Base-by-base conservation (phyloP, 2,329 filamentous ascomycete genomes). In the Eutypa lata region DNA sequence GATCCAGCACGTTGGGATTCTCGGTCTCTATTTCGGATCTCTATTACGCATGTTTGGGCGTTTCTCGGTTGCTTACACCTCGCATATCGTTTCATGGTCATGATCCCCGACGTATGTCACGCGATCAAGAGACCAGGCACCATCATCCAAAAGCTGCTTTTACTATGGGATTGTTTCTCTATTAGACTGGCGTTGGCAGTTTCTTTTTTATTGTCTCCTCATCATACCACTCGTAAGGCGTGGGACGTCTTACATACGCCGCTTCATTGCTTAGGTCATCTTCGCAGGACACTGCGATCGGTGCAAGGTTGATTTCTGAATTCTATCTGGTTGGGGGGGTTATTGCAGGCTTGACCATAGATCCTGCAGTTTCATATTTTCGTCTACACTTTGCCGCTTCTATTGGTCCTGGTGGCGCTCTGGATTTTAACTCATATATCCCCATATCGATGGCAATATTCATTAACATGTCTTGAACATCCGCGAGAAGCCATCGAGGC, bases 11-110 rank as follows among this genome's bases (percentile, higher is more conserved):
- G 47, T 43, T 26, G 19, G 33, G 35, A 47, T 14, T 14, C 35
- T 38, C n/a, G 45, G 11, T 40, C 21, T 47, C 33, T 35, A 38
- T 48, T 35, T 26, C 42, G 44, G 48, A 53, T 37, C 57, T 58
- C 52, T 54, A 55, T 59, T 55, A 53, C 63, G 66, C 66, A 68
- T 68, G 59, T 64, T 56, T 57, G 49, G 65, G 66, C 65, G 65
- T 68, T 68, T 46, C 53, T 57, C 49, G 64, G 64, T 55, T 65
- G 61, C 59, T 64, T 64, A 24, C 51, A 52, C 56, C 56, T 65
- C 63, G 62, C 64, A 66, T 66, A 57, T 63, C 61, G 62, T 61
- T 58, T n/a, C 55, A 62, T 53, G 63, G 62, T 51, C 52, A 58
- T 59, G 58, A 56, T 43, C 58, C 57, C 56, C 57, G 55, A 56